Percentiles rank a stretch among this genome's conserved stretches.
Conservation (phyloP, 768 basidiomycete genomes). For the Boletus reticulatus region DNA sequence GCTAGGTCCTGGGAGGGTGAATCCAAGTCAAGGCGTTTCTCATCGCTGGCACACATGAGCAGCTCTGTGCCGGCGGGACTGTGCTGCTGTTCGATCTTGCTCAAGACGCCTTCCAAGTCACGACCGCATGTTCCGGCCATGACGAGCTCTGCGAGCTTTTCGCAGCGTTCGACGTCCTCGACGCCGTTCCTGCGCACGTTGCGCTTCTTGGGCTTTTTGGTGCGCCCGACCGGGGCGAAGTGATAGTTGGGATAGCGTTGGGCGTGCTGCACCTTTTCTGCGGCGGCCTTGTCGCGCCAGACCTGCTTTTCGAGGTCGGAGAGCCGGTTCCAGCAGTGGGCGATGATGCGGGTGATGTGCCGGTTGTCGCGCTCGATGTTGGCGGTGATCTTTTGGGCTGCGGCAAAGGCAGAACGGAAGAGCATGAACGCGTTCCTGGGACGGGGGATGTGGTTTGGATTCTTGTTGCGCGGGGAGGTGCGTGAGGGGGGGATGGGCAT, state of each 20-base stretch:
- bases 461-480: slow-evolving; percentile 25
- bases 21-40: not conserved
- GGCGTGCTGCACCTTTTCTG: slow-evolving; percentile 50
- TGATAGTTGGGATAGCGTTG: slow-evolving; percentile 53
- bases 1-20: not conserved
- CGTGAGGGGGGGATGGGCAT: slow-evolving; percentile 33
- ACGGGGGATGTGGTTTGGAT: slow-evolving; percentile 42
- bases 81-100: slow-evolving; percentile 26
- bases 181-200: slow-evolving; percentile 51
- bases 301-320: slow-evolving; percentile 47
- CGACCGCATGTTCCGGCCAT: slow-evolving; percentile 48
- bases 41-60: not conserved
- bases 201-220: slow-evolving; percentile 45
- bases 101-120: slow-evolving; percentile 46
- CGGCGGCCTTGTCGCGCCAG: slow-evolving; percentile 51
- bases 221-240: slow-evolving; percentile 46
- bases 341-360: slow-evolving; percentile 56
- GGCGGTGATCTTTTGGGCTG: slow-evolving; percentile 46
- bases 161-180: slow-evolving; percentile 48
- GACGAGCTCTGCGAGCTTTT: slow-evolving; percentile 48
- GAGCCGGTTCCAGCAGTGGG: slow-evolving; percentile 53
- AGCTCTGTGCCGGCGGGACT: not conserved
- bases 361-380: slow-evolving; percentile 55
- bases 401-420: slow-evolving; percentile 60
- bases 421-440: slow-evolving; percentile 51